Evolutionary conservation across 768 basidiomycete species (phyloP), one percentile per base, ranked within the genome.

Genomic region (Phylloporus arenicola): DNA sequence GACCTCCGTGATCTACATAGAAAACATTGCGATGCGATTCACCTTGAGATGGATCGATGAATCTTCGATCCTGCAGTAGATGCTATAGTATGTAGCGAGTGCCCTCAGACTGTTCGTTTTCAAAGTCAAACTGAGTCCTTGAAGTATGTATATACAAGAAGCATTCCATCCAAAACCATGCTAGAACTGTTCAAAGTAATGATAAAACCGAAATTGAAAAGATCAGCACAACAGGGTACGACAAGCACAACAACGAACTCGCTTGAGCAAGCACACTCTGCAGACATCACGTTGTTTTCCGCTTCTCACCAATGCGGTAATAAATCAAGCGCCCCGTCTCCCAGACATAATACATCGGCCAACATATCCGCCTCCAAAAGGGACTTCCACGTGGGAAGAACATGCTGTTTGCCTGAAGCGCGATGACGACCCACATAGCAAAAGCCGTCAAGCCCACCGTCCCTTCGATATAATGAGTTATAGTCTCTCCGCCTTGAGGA

Each of bases 381-480:
- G 52, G 19, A 16, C 62, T 55, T 13, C 45, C 52, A 9, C 0
- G 13, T 1, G 51, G 54, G 25, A 69, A 58, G 44, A 68, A 58
- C 1, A 0, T 17, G 27, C 65, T 70, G 5, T 70, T 45, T 1
- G 43, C 19, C 33, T 82, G 81, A 57, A 80, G 74, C 7, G 80
- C 74, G 31, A 82, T 64, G 29, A 81, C 72, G 17, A 78, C 57
- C 80, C 82, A 84, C n/a, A 75, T 53, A 9, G 79, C 78, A 11
- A 74, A 49, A 7, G 72, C 10, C 0, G 81, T 85, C 37, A 84
- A 61, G 1, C 71, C 59, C 8, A 82, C 34, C 1, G 80, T 74
- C 2, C 63, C 57, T 14, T 59, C 72, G 30, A 74, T 24, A 40
- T 73, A 82, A 43, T 72, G 71, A 3, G 33, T 35, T 1, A 81